Conservation (phyloP, 2,329 filamentous ascomycete genomes). For the Fusarium incarnatum region DNA sequence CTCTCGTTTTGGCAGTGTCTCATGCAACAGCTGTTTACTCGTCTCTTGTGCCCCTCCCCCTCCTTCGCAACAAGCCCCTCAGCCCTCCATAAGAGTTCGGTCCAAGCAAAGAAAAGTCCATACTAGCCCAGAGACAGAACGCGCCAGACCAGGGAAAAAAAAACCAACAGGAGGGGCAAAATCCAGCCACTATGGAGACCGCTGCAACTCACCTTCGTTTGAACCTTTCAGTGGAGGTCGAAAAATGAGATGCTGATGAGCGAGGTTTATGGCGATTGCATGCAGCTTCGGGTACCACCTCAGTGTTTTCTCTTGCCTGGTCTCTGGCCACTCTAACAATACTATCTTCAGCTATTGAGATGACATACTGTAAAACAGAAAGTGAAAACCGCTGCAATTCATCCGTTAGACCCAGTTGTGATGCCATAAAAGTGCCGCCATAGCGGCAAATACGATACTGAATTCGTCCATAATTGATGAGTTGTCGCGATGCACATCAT, state of each 20-base stretch:
- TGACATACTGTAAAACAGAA: slow-evolving; percentile 27
- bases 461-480: slow-evolving; percentile 6
- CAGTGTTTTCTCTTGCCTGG: not conserved
- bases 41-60: slow-evolving; percentile 32
- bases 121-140: slow-evolving; percentile 25
- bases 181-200: slow-evolving; percentile 38
- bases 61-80: slow-evolving; percentile 40
- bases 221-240: slow-evolving; percentile 13
- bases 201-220: slow-evolving; percentile 43
- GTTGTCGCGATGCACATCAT: slow-evolving; percentile 14
- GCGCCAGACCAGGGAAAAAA: slow-evolving; percentile 8
- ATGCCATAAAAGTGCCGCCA: not conserved
- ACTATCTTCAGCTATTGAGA: slow-evolving; percentile 19
- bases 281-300: slow-evolving; percentile 18
- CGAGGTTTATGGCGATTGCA: slow-evolving; percentile 28
- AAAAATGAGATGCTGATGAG: not conserved
- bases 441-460: slow-evolving; percentile 7
- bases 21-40: slow-evolving; percentile 21
- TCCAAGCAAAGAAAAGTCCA: slow-evolving; percentile 32
- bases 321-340: not conserved
- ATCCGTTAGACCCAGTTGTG: slow-evolving; percentile 1
- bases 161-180: slow-evolving; percentile 35
- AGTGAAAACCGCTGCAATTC: not conserved
- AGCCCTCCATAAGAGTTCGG: slow-evolving; percentile 36
- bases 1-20: slow-evolving; percentile 21